Base-by-base conservation (phyloP, 1,284 basidiomycete species). In the Ganoderma resinaceum region DNA sequence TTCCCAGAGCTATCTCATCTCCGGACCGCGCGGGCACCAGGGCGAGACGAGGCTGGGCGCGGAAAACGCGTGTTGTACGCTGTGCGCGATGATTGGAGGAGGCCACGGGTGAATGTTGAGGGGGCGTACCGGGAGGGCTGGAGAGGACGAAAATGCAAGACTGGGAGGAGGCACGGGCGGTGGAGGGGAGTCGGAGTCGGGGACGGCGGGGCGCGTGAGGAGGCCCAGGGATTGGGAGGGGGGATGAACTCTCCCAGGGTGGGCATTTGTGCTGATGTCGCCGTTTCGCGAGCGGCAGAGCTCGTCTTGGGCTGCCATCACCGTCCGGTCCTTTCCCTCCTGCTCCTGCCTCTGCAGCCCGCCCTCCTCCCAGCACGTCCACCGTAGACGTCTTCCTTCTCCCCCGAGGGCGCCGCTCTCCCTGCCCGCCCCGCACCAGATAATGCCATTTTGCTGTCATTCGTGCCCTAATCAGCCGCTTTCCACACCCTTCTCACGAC, bases 401-500 rank as follows among this genome's bases (percentile, higher is more conserved):
- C 62, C 66, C 69, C 57, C 68, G 65, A 67, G 63, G 63, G 65
- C 72, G 62, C 61, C 42, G 65, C 70, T 66, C 68, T 35, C 63
- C 63, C 69, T 59, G 66, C 70, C 68, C 65, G 63, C 64, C 23
- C 46, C 23, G 58, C 70, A 66, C 76, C 77, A 83, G 82, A 83
- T 81, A 82, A 84, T 85, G 83, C 81, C 72, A 80, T 77, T 80
- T 81, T 76, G 73, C 74, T 69, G 69, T 71, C 58, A 73, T 71
- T 73, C 66, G 71, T 66, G 73, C 62, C 65, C 68, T 49, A 68
- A 52, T 42, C 67, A 38, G 61, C 61, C 43, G 37, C 58, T 57
- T 35, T 43, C 58, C 35, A 20, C 49, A 29, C 35, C 66, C 57
- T 61, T 55, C 67, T 68, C 67, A 68, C 67, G 63, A 66, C 66